A percentile compares a stretch with the other conserved stretches of the same genome.
Conservation (phyloP, 768 basidiomycete genomes). For the Pisolithus marmoratus region DNA sequence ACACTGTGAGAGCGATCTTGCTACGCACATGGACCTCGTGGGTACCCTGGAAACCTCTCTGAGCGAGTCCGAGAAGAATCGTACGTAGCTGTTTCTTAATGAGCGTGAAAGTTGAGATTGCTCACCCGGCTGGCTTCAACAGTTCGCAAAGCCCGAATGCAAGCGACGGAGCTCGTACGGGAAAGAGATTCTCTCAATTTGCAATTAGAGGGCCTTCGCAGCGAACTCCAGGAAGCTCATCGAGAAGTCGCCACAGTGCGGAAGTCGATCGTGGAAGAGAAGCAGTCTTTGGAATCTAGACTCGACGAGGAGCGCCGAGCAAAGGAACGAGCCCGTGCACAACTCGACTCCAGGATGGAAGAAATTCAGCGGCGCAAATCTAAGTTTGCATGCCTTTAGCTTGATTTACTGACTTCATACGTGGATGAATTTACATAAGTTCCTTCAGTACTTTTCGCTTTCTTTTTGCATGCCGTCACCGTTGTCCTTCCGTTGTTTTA, state of each 20-base stretch:
- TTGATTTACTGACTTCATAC: slow-evolving; percentile 8
- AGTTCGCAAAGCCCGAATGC: slow-evolving; percentile 94
- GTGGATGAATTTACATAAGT: background rate
- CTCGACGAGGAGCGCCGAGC: slow-evolving; percentile 82
- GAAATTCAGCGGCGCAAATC: slow-evolving; percentile 81
- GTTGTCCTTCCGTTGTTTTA: slow-evolving; percentile 16
- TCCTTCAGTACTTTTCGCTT: slow-evolving; percentile 4
- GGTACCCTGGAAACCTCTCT: slow-evolving; percentile 78
- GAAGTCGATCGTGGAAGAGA: slow-evolving; percentile 80
- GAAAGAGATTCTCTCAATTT: slow-evolving; percentile 73
- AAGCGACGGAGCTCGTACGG: slow-evolving; percentile 82
- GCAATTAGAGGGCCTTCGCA: slow-evolving; percentile 62
- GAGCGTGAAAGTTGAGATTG: slow-evolving; percentile 2
- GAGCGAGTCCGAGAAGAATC: slow-evolving; percentile 88
- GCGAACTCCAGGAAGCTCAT: slow-evolving; percentile 72
- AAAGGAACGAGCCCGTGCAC: slow-evolving; percentile 85
- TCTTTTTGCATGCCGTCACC: slow-evolving; percentile 2
- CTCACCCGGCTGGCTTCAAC: slow-evolving; percentile 8
- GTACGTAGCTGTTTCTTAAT: slow-evolving; percentile 42
- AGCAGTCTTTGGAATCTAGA: slow-evolving; percentile 76
- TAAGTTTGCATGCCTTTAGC: slow-evolving; percentile 85
- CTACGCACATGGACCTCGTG: slow-evolving; percentile 88
- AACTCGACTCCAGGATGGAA: slow-evolving; percentile 84
- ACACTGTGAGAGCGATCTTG: slow-evolving; percentile 90
- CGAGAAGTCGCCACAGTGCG: slow-evolving; percentile 74